Base-by-base conservation (phyloP, 192 early-diverging fungal species). In the Rhizophagus sp. region DNA sequence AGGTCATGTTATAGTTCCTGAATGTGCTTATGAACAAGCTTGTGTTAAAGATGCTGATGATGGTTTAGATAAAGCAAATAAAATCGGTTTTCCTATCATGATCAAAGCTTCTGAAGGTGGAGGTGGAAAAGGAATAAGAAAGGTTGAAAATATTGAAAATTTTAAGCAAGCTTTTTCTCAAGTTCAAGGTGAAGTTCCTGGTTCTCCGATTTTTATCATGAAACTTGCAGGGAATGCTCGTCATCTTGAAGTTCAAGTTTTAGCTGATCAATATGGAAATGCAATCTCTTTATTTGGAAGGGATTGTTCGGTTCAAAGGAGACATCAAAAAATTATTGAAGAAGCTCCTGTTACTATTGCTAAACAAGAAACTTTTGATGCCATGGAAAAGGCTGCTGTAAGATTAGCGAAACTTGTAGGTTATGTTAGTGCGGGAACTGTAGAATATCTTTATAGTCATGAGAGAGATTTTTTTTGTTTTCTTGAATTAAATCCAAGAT, bases 241-340 rank as follows among this genome's bases (percentile, higher is more conserved):
- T 47, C 97, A 99, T 81, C 88, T 99, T 83, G 97, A 99, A 81
- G 97, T 99, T 24, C 97, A 99, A 86, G 89, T 98, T 19, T 83
- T 99, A 62, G 97, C 97, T 30, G 97, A 99, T 85, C 90, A 94
- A 84, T 96, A 99, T 82, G 98, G 98, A 67, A 98, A 99, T 74
- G 98, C 96, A 8, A 98, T 99, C 84, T 97, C 96, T 24, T 90
- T 99, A 80, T 99, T 99, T 89, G 98, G 98, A 33, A 92, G 98
- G 68, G 98, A 99, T 87, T 99, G 97, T 83, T 98, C 96, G 8
- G 96, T 98, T 13, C 98, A 99, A 89, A 90, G 98, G 79, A 91
- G 98, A 49, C 98, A 99, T 82, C 98, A 99, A 88, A 99, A 99
- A 89, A 99, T 99, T 83, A 94, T 99, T 62, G 97, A 99, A 85